Evolutionary conservation across 352 stramenopile genomes (phyloP).

Genomic region (Elongisporangium senticosum): DNA sequence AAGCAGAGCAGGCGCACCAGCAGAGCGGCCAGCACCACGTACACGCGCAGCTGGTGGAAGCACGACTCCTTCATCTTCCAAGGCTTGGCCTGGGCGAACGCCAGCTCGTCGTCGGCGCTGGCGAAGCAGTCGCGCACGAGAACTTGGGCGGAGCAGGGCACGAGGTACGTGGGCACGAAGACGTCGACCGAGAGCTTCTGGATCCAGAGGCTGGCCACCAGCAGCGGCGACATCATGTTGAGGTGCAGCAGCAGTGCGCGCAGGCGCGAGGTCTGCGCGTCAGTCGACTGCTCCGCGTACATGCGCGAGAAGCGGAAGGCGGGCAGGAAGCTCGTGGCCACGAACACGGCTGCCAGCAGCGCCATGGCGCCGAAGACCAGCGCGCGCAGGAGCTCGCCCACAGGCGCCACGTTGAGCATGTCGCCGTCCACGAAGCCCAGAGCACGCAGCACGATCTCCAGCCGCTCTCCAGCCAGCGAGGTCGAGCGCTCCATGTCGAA

Average conservation of each 20-base stretch:
- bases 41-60: conserved; percentile 47
- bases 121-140: conserved; percentile 55
- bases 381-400: conserved; percentile 17
- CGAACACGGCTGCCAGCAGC: conserved; percentile 44
- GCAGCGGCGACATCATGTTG: conserved; percentile 63
- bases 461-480: conserved; percentile 22
- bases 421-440: conserved; percentile 61
- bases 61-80: conserved; percentile 43
- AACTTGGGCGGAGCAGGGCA: conserved; percentile 36
- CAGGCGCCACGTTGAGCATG: conserved; percentile 36
- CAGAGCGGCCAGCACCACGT: conserved; percentile 40
- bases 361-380: conserved; percentile 31
- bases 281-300: conserved; percentile 64
- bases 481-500: conserved; percentile 60
- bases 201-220: conserved; percentile 50
- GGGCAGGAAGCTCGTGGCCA: conserved; percentile 59
- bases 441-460: conserved; percentile 46
- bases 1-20: conserved; percentile 51
- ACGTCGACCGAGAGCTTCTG: conserved; percentile 38
- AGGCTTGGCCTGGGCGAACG: conserved; percentile 4
- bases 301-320: conserved; percentile 76
- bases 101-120: conserved; percentile 18
- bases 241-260: conserved; percentile 58
- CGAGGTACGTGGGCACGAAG: conserved; percentile 38
- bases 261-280: conserved; percentile 18